Evolutionary conservation across 2,329 filamentous ascomycete species (phyloP), one percentile per base, ranked within the genome.

Genomic region (Fusarium sambucinum): DNA sequence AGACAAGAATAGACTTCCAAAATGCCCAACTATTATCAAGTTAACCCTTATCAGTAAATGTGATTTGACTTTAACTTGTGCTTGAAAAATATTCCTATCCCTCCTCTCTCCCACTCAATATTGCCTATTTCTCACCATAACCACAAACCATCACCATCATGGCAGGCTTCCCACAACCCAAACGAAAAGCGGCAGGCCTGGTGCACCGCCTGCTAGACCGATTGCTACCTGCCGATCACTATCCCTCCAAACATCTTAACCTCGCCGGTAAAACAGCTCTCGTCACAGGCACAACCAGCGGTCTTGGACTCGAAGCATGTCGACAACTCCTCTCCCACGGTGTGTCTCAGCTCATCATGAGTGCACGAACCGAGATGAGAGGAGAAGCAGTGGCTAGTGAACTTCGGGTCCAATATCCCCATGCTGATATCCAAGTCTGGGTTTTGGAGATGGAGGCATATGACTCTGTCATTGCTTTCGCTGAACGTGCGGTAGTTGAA

Each of bases 261-360:
- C 46, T 57, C n/a, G 6, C 14, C 5, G 37, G 37, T 3, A 23
- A 29, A 17, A 32, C 32, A 5, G 54, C 23, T 17, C 23, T 57
- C 3, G 21, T 57, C 6, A 57, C 54, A 4, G 54, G 46, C 14
- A 19, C 46, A 35, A 42, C 46, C n/a, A 56, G 35, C 45, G 45
- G 54, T 25, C 21, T 51, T 16, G 44, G 54, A 7, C 35, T 52
- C 2, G 14, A 57, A 21, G 23, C 37, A 41, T 52, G 46, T 42
- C 29, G 29, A 13, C 23, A 41, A 7, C 35, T 57, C 29, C 35
- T 57, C 13, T 14, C 11, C 11, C 10, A 29, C 14, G n/a, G 46
- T 23, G 14, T 57, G 19, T 10, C 54, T 8, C 14, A 42, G 9
- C 37, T 57, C 29, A 42, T 57, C 21, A 52, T 57, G 37, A 25